A percentile compares a stretch with the other conserved stretches of the same genome.
These are phyloP conservation scores for Fusarium coffeatum DNA, from an alignment of 2,329 filamentous ascomycete genomes.

Conservation along the genomic window DNA sequence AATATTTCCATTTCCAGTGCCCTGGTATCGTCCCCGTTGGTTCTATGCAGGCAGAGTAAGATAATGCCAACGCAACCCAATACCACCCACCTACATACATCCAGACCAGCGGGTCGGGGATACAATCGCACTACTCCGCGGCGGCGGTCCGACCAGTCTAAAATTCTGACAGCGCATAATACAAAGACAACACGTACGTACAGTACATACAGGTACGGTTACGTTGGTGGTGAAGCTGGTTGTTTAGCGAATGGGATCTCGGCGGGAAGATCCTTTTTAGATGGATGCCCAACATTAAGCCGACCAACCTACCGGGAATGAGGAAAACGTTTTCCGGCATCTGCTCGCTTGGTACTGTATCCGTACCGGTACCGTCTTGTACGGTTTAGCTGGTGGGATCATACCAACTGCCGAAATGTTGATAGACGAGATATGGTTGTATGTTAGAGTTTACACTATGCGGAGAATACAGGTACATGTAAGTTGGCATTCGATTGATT, in stretches of 20 bases:
- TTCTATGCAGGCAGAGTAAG: conserved; percentile 17
- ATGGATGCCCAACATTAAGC: conserved; percentile 36
- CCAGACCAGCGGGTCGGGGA: conserved; percentile 31
- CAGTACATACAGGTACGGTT: conserved; percentile 2
- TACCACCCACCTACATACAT: not conserved
- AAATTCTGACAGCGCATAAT: conserved; percentile 32
- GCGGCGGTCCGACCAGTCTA: conserved; percentile 35
- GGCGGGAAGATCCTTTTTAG: conserved; percentile 19
- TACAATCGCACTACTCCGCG: conserved; percentile 25
- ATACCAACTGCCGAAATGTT: conserved; percentile 28
- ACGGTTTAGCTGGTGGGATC: not conserved
- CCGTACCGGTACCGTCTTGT: not conserved
- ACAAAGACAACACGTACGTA: conserved; percentile 12
- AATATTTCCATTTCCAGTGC: conserved; percentile 31
- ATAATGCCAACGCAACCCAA: conserved; percentile 24
- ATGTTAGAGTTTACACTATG: conserved; percentile 14
- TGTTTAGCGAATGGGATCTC: conserved; percentile 26
- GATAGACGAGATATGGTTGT: conserved; percentile 8
- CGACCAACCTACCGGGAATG: conserved; percentile 32
- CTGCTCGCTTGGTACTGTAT: not conserved
- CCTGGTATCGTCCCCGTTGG: conserved; percentile 14
- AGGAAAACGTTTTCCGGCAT: conserved; percentile 22
- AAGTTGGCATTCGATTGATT: not conserved
- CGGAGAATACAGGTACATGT: not conserved
- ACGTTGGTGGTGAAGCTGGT: conserved; percentile 2